Conservation (phyloP, 495 filamentous ascomycete species). For the Letharia columbiana region DNA sequence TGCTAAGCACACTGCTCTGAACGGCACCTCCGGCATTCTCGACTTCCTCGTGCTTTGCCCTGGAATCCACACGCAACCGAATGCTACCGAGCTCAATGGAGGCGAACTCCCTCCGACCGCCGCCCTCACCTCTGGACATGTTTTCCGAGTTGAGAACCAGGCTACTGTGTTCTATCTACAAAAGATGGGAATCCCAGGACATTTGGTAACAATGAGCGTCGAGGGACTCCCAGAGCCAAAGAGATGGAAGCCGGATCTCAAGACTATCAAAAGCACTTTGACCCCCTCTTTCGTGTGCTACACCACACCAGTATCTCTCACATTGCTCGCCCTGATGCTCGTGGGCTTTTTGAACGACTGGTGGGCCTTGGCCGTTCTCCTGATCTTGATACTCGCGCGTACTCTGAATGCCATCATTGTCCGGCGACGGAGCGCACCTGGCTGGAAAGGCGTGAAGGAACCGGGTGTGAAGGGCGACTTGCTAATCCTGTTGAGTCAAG, state of each 20-base stretch:
- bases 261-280: neutral
- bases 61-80: conserved; percentile 52
- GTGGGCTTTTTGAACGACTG: conserved; percentile 36
- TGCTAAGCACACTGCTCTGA: conserved; percentile 45
- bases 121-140: conserved; percentile 32
- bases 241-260: neutral
- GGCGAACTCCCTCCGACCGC: conserved; percentile 28
- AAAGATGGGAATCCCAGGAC: conserved; percentile 36
- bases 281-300: neutral
- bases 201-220: conserved; percentile 41
- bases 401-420: conserved; percentile 45
- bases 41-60: conserved; percentile 50
- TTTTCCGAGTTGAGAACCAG: conserved; percentile 44
- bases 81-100: conserved; percentile 34
- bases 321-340: conserved; percentile 30
- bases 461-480: conserved; percentile 33
- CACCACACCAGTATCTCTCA: conserved; percentile 36
- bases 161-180: conserved; percentile 46
- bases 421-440: conserved; percentile 34
- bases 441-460: conserved; percentile 35
- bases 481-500: conserved; percentile 34
- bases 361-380: conserved; percentile 41
- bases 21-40: conserved; percentile 42
- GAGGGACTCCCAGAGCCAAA: neutral
- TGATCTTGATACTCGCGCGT: conserved; percentile 44